Evolutionary conservation across 2,329 filamentous ascomycete species (phyloP).

Genomic region (Moelleriella libera): DNA sequence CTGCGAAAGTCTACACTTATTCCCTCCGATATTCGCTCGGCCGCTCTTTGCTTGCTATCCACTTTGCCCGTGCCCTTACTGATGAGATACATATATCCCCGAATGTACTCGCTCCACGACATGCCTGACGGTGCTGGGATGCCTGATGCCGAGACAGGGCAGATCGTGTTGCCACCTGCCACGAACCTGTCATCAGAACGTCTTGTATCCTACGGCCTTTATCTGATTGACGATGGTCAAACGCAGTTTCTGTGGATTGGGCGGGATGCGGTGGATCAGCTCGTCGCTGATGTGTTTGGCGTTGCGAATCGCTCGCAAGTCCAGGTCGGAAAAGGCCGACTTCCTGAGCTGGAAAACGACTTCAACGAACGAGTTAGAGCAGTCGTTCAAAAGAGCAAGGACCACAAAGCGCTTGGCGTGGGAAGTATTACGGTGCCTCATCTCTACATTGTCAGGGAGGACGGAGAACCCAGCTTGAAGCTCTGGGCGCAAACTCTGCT

Average conservation of each 20-base stretch:
- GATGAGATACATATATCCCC: constrained; percentile 84
- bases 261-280: constrained; percentile 78
- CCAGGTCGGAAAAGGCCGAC: constrained; percentile 76
- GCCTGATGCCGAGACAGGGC: constrained; percentile 72
- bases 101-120: constrained; percentile 78
- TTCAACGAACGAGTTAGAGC: constrained; percentile 90
- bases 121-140: constrained; percentile 91
- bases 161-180: constrained; percentile 75
- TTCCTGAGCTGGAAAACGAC: constrained; percentile 85
- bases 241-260: constrained; percentile 97
- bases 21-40: constrained; percentile 83
- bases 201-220: constrained; percentile 79
- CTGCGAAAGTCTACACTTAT: constrained; percentile 88
- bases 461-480: constrained; percentile 88
- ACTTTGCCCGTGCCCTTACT: constrained; percentile 81
- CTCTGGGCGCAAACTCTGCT: constrained; percentile 94
- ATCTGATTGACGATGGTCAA: constrained; percentile 93
- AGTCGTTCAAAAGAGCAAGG: constrained; percentile 82
- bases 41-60: constrained; percentile 84
- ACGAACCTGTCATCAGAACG: constrained; percentile 80
- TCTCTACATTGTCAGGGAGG: constrained; percentile 85
- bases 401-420: constrained; percentile 73
- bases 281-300: constrained; percentile 83
- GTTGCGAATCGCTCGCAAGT: constrained; percentile 70
- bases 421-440: constrained; percentile 89